Base-by-base conservation (phyloP, 257 asterid species). In the Capsicum baccatum region DNA sequence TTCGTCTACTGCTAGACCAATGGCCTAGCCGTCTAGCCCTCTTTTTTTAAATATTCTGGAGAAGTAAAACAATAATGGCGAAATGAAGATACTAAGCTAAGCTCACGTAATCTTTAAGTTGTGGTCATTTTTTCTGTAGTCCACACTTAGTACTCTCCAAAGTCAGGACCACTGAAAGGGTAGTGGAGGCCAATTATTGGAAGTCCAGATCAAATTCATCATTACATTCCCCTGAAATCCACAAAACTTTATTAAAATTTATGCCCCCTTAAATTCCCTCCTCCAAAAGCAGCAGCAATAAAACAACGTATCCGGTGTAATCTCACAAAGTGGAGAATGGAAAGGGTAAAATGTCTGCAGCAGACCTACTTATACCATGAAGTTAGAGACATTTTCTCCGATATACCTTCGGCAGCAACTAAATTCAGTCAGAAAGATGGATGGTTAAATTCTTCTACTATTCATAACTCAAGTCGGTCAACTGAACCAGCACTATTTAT, bases 81-180 rank as follows among this genome's bases (percentile, higher is more conserved):
- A 11, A 19, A 74, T 74, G 16, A 48, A 19, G 42, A 74, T 50
- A 50, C 44, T 50, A 74, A 19, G 19, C 42, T 54, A 50, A 50
- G 42, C 60, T 19, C 81, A 50, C 0, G 80, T 13, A 48, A 12
- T 74, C 44, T 73, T 19, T 59, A 48, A 69, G 80, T 19, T 73
- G 60, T 48, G 80, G 60, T 73, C 59, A 73, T n/a, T 73, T 47
- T 71, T 44, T 39, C 26, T 44, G 35, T 70, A 70, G 56, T 71
- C 58, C 35, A 44, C 19, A 5, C 2, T 70, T 12, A 16, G 33
- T n/a, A 62, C 37, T n/a, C 68, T 63, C 33, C 33, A 63, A 63
- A 64, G 71, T 2, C 47, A 76, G 81, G 81, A 52, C 63, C 63
- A 76, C 63, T 21, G 8, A 76, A 76, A 50, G 60, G 19, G 44